Base-by-base conservation (phyloP, 805 yeast species). In the Candida fluviatilis region DNA sequence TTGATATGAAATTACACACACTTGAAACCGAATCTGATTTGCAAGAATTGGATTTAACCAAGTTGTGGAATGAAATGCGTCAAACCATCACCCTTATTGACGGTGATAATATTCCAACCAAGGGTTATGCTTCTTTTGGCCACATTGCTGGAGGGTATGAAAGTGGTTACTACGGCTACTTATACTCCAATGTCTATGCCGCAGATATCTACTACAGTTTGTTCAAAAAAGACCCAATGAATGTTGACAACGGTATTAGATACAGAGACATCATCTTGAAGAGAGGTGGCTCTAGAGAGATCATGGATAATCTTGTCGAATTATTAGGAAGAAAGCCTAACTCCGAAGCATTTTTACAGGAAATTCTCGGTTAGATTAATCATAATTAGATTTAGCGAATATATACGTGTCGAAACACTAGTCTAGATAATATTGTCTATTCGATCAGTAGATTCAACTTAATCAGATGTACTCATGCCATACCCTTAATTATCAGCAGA, bases 101-200 rank as follows among this genome's bases (percentile, higher is more conserved):
- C 18, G 73, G 72, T 40, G 87, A 81, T 28, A 78, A 73, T 24
- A 63, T 61, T 18, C 50, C 59, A 15, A 75, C 82, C n/a, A 76
- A 71, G 42, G 93, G 93, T 3, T 84, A 76, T 52, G 79, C 82
- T 23, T 79, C 88, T 0, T 86, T 86, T 57, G 87, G 86, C 2
- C 96, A 87, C 55, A 72, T 76, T 39, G 76, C 85, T 57, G 88
- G 88, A 27, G 91, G 95, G 13, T 87, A 87, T 58, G 91, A 85
- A 38, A 80, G 90, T 8, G 89, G 90, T 3, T 87, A 87, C 62
- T 87, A 87, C 51, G 95, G 95, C 2, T 87, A 87, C 58, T 62
- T 86, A 64, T 87, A 88, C 81, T 84, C 95, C 2, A 81, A 80
- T 52, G 95, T 85, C 12, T 87, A 81, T 66, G 93, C 95, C 1